phyloP scores from a whole-genome alignment of 441 rosid genomes.

The Geranium incanum region DNA sequence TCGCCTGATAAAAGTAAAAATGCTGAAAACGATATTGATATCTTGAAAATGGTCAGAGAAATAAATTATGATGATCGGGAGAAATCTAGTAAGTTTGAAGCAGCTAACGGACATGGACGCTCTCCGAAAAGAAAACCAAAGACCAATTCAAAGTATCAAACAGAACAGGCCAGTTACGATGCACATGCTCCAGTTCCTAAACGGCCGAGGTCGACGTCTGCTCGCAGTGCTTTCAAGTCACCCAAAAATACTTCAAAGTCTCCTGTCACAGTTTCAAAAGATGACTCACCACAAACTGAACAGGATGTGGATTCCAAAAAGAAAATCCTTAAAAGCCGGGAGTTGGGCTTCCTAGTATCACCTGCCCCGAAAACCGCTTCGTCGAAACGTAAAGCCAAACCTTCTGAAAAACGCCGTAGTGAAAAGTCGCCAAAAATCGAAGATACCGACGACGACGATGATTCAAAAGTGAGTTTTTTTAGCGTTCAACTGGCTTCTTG shows the following conservation, averaged over 20 bases:
- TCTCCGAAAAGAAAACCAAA: constrained; percentile 38
- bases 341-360: constrained; percentile 37
- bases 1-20: constrained; percentile 38
- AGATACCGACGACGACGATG: constrained; percentile 41
- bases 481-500: constrained; percentile 8
- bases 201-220: constrained; percentile 60
- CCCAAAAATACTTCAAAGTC: constrained; percentile 30
- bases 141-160: constrained; percentile 39
- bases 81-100: constrained; percentile 50
- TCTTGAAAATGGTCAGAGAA: constrained; percentile 89
- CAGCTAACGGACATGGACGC: constrained; percentile 76
- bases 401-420: constrained; percentile 34
- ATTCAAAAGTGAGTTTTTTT: constrained; percentile 40
- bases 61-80: constrained; percentile 68
- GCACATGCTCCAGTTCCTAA: constrained; percentile 60
- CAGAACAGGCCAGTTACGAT: constrained; percentile 46
- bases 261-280: constrained; percentile 30
- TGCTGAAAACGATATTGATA: constrained; percentile 69
- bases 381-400: constrained; percentile 39
- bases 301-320: constrained; percentile 33
- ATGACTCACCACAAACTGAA: constrained; percentile 31
- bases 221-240: constrained; percentile 53
- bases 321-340: constrained; percentile 32
- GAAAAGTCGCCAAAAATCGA: constrained; percentile 39
- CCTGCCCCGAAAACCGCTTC: constrained; percentile 35